These are phyloP conservation scores for Durusdinium trenchii DNA, from an alignment of 73 alveolate species.

Conservation along the genomic window DNA sequence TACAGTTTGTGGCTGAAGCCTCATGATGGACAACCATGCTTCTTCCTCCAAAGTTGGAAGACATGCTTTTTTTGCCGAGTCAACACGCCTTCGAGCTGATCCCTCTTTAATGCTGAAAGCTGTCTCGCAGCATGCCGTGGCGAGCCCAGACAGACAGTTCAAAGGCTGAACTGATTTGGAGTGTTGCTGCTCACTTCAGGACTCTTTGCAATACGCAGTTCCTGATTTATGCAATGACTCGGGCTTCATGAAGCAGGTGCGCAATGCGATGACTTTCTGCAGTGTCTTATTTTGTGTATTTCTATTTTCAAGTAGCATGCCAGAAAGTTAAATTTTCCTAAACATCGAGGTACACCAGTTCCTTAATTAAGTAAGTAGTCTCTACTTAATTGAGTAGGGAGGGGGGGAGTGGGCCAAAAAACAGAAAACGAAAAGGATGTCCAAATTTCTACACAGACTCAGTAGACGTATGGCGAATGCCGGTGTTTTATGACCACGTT, in stretches of 20 bases:
- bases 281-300: neutral
- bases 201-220: constrained; percentile 38
- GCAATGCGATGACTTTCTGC: too few relatives aligned
- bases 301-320: too few relatives aligned
- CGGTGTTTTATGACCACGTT: too few relatives aligned
- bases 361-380: too few relatives aligned
- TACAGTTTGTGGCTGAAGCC: constrained; percentile 54
- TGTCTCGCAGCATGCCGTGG: constrained; percentile 20
- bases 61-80: neutral
- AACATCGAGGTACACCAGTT: too few relatives aligned
- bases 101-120: constrained; percentile 56
- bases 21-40: neutral
- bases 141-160: neutral
- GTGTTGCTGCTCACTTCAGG: neutral
- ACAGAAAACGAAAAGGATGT: too few relatives aligned
- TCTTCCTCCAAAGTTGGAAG: neutral
- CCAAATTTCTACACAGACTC: too few relatives aligned
- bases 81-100: constrained; percentile 48
- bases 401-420: too few relatives aligned
- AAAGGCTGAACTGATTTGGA: too few relatives aligned
- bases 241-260: constrained; percentile 80
- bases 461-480: too few relatives aligned
- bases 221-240: neutral
- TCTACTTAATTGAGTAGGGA: too few relatives aligned
- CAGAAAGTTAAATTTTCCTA: too few relatives aligned